Conservation (phyloP, 371 early-diverging fungal species). For the Syncephalis plumigaleata region DNA sequence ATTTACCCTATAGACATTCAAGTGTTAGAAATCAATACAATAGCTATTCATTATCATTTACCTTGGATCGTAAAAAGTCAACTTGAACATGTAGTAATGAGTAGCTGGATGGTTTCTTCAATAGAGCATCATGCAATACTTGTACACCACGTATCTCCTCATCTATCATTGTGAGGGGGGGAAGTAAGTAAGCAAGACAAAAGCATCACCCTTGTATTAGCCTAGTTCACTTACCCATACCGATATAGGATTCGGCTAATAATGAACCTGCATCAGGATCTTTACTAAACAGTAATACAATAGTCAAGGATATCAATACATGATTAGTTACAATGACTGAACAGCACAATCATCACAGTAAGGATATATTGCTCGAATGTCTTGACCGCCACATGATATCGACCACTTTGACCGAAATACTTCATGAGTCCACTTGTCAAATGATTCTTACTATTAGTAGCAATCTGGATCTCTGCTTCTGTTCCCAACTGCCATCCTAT, state of each 20-base stretch:
- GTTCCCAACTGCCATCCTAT: constrained; percentile 89
- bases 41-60: constrained; percentile 5
- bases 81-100: constrained; percentile 72
- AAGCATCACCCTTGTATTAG: not conserved
- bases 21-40: not conserved
- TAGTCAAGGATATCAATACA: constrained; percentile 7
- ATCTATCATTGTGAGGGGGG: constrained; percentile 24
- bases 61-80: constrained; percentile 67
- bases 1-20: constrained; percentile 22
- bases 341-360: not conserved
- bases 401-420: constrained; percentile 68
- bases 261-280: constrained; percentile 82
- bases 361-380: constrained; percentile 44
- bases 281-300: constrained; percentile 33
- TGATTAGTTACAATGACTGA: not conserved
- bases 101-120: constrained; percentile 59
- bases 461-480: constrained; percentile 77
- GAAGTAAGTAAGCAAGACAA: no score
- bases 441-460: constrained; percentile 72
- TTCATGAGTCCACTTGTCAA: constrained; percentile 66
- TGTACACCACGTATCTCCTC: constrained; percentile 83
- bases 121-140: constrained; percentile 61
- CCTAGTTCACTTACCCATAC: constrained; percentile 19
- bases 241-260: constrained; percentile 59
- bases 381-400: constrained; percentile 58